These are phyloP conservation scores for Pseudogymnoascus sp. DNA, from an alignment of 2,329 filamentous ascomycete genomes.

Conservation along the genomic window DNA sequence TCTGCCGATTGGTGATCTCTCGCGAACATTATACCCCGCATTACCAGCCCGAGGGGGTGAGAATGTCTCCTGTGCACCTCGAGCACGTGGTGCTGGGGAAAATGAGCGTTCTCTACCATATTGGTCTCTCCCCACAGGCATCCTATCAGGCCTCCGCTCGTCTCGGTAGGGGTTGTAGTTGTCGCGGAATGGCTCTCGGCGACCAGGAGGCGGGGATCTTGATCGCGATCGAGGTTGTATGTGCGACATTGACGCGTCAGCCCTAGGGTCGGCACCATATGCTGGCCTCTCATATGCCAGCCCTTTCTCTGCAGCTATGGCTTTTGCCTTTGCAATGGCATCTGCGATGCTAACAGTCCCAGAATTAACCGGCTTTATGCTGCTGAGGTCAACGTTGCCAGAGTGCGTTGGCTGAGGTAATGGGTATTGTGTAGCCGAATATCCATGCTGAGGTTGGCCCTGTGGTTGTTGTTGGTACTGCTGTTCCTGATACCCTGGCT, in stretches of 20 bases:
- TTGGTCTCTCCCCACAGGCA: slow-evolving; percentile 43
- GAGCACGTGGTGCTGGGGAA: slow-evolving; percentile 55
- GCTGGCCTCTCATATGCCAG: slow-evolving; percentile 55
- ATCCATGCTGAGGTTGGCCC: slow-evolving; percentile 35
- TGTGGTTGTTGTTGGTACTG: slow-evolving; percentile 36
- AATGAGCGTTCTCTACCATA: slow-evolving; percentile 68
- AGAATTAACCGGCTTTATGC: slow-evolving; percentile 70
- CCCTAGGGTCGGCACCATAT: slow-evolving; percentile 27
- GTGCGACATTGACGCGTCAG: slow-evolving; percentile 35
- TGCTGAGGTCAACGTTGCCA: slow-evolving; percentile 72
- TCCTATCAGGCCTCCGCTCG: slow-evolving; percentile 66
- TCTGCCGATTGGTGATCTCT: slow-evolving; percentile 52
- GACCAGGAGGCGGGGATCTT: slow-evolving; percentile 62
- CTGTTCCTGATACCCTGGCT: slow-evolving; percentile 28
- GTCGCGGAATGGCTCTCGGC: slow-evolving; percentile 66
- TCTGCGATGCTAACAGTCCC: slow-evolving; percentile 79
- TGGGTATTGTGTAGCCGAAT: slow-evolving; percentile 33
- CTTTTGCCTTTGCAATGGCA: slow-evolving; percentile 77
- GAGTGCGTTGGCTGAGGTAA: slow-evolving; percentile 56
- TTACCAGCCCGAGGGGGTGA: slow-evolving; percentile 51
- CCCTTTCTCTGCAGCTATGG: slow-evolving; percentile 73
- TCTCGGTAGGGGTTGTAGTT: slow-evolving; percentile 79
- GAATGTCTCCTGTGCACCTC: slow-evolving; percentile 44
- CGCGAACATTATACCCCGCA: slow-evolving; percentile 36
- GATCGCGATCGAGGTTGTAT: slow-evolving; percentile 59